Evolutionary conservation across 495 filamentous ascomycete species (phyloP).

Genomic region (Neurospora sp.): DNA sequence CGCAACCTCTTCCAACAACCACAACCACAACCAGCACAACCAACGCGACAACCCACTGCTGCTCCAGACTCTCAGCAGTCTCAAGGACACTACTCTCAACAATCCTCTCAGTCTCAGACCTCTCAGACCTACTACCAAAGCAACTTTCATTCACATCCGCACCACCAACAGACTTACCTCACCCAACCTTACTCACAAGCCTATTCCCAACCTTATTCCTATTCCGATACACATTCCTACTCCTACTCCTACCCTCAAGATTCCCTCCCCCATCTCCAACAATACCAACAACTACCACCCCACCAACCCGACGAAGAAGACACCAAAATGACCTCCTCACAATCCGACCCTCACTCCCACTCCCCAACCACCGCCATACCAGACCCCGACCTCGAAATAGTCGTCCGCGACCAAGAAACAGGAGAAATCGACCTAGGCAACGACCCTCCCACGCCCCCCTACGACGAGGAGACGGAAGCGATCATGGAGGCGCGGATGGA

Average conservation of each 20-base stretch:
- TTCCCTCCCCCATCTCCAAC: neutral
- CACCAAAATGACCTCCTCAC: neutral
- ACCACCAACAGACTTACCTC: neutral
- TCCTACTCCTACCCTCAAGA: neutral
- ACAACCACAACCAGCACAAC: neutral
- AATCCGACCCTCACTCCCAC: neutral
- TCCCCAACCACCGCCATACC: neutral
- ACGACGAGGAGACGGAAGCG: conserved; percentile 44
- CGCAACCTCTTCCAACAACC: conserved; percentile 58
- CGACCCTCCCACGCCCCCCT: conserved; percentile 45
- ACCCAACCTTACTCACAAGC: neutral
- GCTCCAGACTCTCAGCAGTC: neutral
- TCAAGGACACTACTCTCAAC: neutral
- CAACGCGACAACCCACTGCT: neutral
- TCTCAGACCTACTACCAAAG: neutral
- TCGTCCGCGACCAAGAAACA: conserved; percentile 57
- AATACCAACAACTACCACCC: neutral
- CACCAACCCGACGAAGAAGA: neutral
- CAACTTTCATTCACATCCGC: neutral
- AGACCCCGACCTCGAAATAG: conserved; percentile 51
- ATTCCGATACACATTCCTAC: neutral
- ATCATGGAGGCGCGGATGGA: conserved; percentile 35
- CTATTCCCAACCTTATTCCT: neutral
- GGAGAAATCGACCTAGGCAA: conserved; percentile 60
- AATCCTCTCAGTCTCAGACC: neutral